These are phyloP conservation scores for Ganoderma leucocontextum DNA, from an alignment of 1,284 basidiomycete genomes.

Conservation along the genomic window DNA sequence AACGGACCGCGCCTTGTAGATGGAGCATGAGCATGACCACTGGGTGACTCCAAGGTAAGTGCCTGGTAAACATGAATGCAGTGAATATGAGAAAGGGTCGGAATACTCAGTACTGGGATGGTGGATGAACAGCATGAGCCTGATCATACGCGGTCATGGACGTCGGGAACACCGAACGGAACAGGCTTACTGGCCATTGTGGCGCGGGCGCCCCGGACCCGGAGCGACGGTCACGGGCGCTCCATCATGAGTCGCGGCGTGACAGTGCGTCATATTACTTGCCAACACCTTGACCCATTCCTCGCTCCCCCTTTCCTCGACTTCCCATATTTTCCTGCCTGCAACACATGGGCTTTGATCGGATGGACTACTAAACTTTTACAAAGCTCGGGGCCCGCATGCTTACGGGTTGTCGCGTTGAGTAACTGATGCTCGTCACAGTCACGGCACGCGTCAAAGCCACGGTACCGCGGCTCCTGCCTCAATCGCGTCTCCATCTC, in stretches of 20 bases:
- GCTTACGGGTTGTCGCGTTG: constrained; percentile 22
- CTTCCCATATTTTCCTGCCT: background rate
- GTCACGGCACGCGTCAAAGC: constrained; percentile 41
- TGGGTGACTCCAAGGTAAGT: no score
- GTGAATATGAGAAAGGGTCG: background rate
- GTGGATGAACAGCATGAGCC: no score
- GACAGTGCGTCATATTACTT: constrained; percentile 17
- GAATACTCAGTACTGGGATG: no score
- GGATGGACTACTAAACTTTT: background rate
- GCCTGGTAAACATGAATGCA: background rate
- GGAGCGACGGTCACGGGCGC: constrained; percentile 23
- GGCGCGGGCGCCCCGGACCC: no score
- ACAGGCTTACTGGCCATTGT: no score
- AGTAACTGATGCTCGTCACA: constrained; percentile 39
- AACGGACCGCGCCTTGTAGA: background rate
- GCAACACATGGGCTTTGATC: background rate
- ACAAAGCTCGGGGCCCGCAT: background rate
- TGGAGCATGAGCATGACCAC: background rate
- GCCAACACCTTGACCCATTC: background rate
- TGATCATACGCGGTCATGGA: no score
- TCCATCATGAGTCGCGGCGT: background rate
- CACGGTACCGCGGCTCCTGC: constrained; percentile 24
- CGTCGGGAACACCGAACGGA: no score
- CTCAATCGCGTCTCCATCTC: constrained; percentile 36
- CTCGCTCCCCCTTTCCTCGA: constrained; percentile 5